A percentile compares a stretch with the other conserved stretches of the same genome.
Conservation (phyloP, 2,329 filamentous ascomycete genomes). For the Neonectria ditissima region DNA sequence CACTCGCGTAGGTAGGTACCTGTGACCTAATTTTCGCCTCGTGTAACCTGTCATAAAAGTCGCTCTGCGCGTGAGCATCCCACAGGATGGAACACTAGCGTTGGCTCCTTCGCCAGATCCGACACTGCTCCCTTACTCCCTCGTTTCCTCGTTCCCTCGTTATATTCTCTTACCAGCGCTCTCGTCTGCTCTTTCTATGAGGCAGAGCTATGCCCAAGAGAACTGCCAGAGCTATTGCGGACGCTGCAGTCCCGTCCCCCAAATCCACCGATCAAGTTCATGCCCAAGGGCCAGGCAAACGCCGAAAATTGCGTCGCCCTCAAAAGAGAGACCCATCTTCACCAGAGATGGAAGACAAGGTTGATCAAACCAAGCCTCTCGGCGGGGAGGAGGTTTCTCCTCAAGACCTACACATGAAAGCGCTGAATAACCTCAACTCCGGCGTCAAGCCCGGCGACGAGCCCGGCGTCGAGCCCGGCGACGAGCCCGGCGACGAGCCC, state of each 20-base stretch:
- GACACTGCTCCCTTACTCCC: background rate
- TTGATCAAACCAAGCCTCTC: too few species aligned
- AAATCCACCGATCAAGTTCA: background rate
- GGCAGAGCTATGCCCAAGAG: background rate
- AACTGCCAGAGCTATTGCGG: background rate
- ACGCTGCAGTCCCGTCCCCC: background rate
- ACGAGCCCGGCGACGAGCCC: too few species aligned
- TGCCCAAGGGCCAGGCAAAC: too few species aligned
- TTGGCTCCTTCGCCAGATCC: background rate
- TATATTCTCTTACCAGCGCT: background rate
- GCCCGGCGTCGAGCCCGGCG: too few species aligned
- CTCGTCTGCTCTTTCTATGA: background rate
- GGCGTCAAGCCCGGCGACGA: too few species aligned
- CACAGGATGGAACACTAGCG: background rate
- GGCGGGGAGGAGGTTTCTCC: too few species aligned
- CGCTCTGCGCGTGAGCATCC: background rate
- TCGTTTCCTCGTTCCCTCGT: background rate
- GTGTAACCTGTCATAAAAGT: too few species aligned
- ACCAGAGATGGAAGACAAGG: background rate
- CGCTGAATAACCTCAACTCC: background rate
- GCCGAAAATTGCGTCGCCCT: background rate
- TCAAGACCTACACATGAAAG: background rate
- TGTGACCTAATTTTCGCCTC: too few species aligned
- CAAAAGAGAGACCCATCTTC: background rate
- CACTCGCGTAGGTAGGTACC: too few species aligned